Percentiles rank a stretch among this genome's conserved stretches.
phyloP scores from a whole-genome alignment of 2,329 filamentous ascomycete species.

The Fusarium sambucinum region DNA sequence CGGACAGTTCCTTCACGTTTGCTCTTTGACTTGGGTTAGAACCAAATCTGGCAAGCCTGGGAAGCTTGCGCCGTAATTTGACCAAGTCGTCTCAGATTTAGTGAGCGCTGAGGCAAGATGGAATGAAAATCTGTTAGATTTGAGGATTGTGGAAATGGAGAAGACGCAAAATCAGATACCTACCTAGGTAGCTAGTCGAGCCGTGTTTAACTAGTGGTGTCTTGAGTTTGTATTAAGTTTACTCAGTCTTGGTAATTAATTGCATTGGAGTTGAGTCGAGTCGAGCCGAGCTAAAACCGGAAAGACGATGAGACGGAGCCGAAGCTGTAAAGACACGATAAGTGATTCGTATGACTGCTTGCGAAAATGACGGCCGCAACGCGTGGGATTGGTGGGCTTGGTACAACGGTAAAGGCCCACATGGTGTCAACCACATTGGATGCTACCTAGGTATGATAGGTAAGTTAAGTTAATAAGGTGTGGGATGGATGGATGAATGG shows the following conservation, averaged over 20 bases:
- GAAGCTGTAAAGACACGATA: slow-evolving; percentile 32
- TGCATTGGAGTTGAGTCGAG: slow-evolving; percentile 7
- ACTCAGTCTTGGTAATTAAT: neutral
- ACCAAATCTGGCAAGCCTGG: neutral
- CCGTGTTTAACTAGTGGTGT: neutral
- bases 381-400: slow-evolving; percentile 41
- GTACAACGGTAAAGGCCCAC: slow-evolving; percentile 31
- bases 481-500: slow-evolving; percentile 14
- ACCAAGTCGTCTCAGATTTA: slow-evolving; percentile 33
- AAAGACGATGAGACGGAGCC: slow-evolving; percentile 32
- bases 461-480: slow-evolving; percentile 21
- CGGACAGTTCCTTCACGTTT: neutral
- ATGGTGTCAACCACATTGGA: slow-evolving; percentile 25
- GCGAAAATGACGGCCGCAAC: slow-evolving; percentile 33
- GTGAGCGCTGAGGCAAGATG: slow-evolving; percentile 14
- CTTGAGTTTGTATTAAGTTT: slow-evolving; percentile 9
- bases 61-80: neutral
- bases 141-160: slow-evolving; percentile 8
- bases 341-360: slow-evolving; percentile 39
- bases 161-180: neutral
- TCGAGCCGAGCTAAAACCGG: slow-evolving; percentile 16
- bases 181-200: neutral
- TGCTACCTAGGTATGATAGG: no score
- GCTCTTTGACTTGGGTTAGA: neutral
- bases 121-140: slow-evolving; percentile 9